Evolutionary conservation across 129 eudicot genomes (phyloP), one percentile per base, ranked within the genome.

Genomic region (Apium graveolens): DNA sequence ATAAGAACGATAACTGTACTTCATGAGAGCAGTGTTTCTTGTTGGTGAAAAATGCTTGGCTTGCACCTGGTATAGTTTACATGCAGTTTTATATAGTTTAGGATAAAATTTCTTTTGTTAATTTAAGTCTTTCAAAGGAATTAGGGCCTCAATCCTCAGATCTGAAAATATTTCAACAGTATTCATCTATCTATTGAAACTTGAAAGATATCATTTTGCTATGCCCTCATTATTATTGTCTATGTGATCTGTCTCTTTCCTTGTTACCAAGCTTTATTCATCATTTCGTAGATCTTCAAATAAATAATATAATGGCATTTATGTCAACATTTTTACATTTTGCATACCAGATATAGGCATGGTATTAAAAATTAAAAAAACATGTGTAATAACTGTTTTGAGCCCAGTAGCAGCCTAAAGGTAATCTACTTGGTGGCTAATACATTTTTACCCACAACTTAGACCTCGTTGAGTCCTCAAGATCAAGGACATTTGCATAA

Each of bases 381-480:
- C 70, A n/a, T 2, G 37, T n/a, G 37, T 12, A 3, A 27, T 62
- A 63, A 51, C 27, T 27, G 37, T 63, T 26, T 21, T 62, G 16
- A 27, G 69, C 34, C 69, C 32, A n/a, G 10, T 1, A 11, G 29
- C 69, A 8, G 51, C 38, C 80, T 48, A 62, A 55, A 41, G 0
- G 8, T 74, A 76, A 9, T 66, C 24, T 20, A 81, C 62, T 55
- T 63, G 78, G 48, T 80, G 31, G 71, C 57, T 65, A 70, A 70
- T 65, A 44, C 26, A 18, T 76, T 70, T 76, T 46, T 53, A 82
- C 76, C 79, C 82, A 76, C 87, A 90, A 97, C 96, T 91, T 62
- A 87, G 97, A 91, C 93, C 91, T 78, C 93, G 90, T 85, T 91
- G 97, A 10, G 92, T 87, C 48, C 93, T 94, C 89, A 93, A 86